Conservation (phyloP, 176 grass and related monocot genomes). For the Aegilops tauschii region DNA sequence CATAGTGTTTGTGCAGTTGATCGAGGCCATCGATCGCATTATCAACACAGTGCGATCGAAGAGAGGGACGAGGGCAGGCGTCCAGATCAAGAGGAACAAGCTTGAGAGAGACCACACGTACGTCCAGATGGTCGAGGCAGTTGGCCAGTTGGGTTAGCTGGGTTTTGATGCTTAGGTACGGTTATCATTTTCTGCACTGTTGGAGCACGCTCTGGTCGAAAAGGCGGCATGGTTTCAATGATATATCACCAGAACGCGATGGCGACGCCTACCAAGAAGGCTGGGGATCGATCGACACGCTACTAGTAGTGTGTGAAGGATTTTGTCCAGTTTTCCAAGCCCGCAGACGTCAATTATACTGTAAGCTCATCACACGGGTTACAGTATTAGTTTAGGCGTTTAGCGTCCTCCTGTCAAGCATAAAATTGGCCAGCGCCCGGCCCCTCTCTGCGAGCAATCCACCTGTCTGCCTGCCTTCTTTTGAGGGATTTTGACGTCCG, state of each 20-base stretch:
- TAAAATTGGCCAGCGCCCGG: background rate
- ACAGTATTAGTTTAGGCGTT: conserved; percentile 29
- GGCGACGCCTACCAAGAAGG: background rate
- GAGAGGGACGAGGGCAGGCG: too few species aligned
- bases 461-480: background rate
- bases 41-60: background rate
- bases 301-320: conserved; percentile 6
- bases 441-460: background rate
- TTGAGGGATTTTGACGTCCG: background rate
- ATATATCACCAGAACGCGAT: background rate
- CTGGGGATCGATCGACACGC: background rate
- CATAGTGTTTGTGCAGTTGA: background rate
- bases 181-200: background rate
- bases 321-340: conserved; percentile 7
- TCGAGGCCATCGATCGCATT: background rate
- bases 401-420: conserved; percentile 16
- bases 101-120: background rate
- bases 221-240: conserved; percentile 16
- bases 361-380: background rate
- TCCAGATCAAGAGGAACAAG: background rate
- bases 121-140: background rate
- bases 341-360: background rate
- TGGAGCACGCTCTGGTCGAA: conserved; percentile 22
- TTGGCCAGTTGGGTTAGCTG: too few species aligned
- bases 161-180: too few species aligned